phyloP scores from a whole-genome alignment of 805 yeast species.

The Metschnikowia peoriensis region DNA sequence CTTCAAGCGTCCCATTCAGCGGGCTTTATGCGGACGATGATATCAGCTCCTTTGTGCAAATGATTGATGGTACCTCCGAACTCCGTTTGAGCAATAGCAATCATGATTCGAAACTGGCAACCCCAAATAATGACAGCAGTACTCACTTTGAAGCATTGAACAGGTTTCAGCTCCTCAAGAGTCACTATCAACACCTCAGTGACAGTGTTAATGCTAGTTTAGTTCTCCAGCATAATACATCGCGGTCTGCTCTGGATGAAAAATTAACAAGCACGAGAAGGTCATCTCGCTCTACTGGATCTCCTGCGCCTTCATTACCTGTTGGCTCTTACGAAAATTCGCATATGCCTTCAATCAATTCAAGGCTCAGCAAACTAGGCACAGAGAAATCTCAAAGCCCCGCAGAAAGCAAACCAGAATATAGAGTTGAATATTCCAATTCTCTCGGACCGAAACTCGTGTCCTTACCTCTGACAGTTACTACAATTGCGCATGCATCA shows the following conservation, averaged over 20 bases:
- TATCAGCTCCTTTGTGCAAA: conserved; percentile 65
- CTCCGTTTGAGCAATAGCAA: conserved; percentile 34
- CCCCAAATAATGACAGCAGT: conserved; percentile 19
- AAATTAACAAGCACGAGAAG: conserved; percentile 26
- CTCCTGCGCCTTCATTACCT: conserved; percentile 18
- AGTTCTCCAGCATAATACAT: conserved; percentile 25
- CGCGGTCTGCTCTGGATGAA: conserved; percentile 17
- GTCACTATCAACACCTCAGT: conserved; percentile 52
- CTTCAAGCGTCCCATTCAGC: conserved; percentile 34
- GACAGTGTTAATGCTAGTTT: conserved; percentile 56
- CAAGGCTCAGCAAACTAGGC: conserved; percentile 27
- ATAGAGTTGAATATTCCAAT: conserved; percentile 2
- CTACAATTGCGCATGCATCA: conserved; percentile 25
- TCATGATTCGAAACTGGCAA: conserved; percentile 15
- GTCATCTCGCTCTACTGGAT: conserved; percentile 18
- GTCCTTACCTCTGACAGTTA: conserved; percentile 23
- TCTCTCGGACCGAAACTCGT: conserved; percentile 17
- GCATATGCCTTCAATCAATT: conserved; percentile 32
- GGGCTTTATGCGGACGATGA: conserved; percentile 56
- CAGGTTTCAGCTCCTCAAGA: conserved; percentile 51
- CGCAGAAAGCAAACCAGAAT: not conserved
- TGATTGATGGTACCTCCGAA: conserved; percentile 65
- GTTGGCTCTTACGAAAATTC: conserved; percentile 27
- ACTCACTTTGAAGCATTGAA: conserved; percentile 45
- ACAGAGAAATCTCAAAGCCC: conserved; percentile 2